Evolutionary conservation across 148 eudicot species (phyloP).

Genomic region (Beta vulgaris): DNA sequence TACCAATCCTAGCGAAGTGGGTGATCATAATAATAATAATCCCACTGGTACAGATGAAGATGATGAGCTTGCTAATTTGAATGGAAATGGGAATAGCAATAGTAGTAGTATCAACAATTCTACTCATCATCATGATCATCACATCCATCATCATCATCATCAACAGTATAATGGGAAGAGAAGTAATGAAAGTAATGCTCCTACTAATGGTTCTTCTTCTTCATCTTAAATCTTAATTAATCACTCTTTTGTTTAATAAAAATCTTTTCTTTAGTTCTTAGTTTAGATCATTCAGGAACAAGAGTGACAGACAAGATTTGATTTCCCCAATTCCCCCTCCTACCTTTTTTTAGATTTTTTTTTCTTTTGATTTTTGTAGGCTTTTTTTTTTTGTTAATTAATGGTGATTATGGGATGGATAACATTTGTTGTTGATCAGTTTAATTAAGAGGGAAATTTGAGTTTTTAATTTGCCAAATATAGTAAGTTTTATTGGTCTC

Average conservation of each 20-base stretch:
- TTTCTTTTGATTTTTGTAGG: neutral
- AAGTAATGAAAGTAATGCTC: constrained; percentile 26
- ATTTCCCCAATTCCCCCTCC: neutral
- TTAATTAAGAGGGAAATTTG: constrained; percentile 18
- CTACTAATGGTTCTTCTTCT: constrained; percentile 24
- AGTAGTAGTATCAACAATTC: constrained; percentile 20
- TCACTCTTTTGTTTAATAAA: constrained; percentile 5
- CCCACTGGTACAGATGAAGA: neutral
- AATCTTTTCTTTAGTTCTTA: neutral
- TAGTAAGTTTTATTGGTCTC: too few species aligned
- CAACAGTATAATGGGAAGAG: constrained; percentile 15
- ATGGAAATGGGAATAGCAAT: constrained; percentile 22
- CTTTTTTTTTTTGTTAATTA: constrained; percentile 9
- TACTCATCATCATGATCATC: neutral
- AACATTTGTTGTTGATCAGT: constrained; percentile 18
- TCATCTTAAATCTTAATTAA: constrained; percentile 27
- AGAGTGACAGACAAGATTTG: neutral
- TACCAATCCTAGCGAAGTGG: too few species aligned
- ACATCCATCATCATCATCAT: constrained; percentile 6
- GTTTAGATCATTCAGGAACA: neutral
- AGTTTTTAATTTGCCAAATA: too few species aligned
- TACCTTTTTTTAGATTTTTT: neutral
- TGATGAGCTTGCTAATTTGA: neutral
- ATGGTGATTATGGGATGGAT: constrained; percentile 11
- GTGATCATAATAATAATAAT: too few species aligned